Percentiles rank a stretch among this genome's conserved stretches.
Conservation (phyloP, 1,284 basidiomycete species). For the Ceratobasidium sp. region DNA sequence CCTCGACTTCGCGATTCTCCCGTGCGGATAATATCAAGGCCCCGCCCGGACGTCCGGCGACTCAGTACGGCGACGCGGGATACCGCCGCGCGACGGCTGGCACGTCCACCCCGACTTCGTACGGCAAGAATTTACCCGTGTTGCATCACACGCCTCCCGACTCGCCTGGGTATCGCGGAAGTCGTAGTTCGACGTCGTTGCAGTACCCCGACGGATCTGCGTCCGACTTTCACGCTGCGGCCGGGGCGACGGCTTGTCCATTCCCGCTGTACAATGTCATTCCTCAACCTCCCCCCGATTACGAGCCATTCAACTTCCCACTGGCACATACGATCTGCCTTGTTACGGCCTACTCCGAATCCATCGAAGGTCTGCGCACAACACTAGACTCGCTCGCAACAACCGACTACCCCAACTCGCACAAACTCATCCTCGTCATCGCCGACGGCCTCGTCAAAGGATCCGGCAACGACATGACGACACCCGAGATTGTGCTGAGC, state of each 20-base stretch:
- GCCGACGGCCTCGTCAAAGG: conserved; percentile 99
- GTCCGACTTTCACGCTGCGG: conserved; percentile 31
- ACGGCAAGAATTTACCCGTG: conserved; percentile 29
- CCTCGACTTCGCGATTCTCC: conserved; percentile 86
- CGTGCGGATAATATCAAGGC: conserved; percentile 74
- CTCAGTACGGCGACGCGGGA: conserved; percentile 67
- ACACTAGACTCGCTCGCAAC: conserved; percentile 98
- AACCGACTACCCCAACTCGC: conserved; percentile 98
- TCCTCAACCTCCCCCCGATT: conserved; percentile 89
- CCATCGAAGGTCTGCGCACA: conserved; percentile 93
- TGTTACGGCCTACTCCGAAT: conserved; percentile 98
- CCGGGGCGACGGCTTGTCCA: conserved; percentile 65
- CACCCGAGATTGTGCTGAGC: conserved; percentile 90
- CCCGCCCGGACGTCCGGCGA: conserved; percentile 65
- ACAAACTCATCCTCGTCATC: conserved; percentile 95
- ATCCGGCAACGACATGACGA: conserved; percentile 83
- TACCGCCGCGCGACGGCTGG: conserved; percentile 10
- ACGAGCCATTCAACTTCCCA: conserved; percentile 95
- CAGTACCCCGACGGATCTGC: conserved; percentile 37
- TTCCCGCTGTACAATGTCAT: conserved; percentile 92
- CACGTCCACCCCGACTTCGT: conserved; percentile 20
- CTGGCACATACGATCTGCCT: conserved; percentile 94
- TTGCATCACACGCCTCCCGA: conserved; percentile 72
- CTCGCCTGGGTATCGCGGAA: conserved; percentile 74
- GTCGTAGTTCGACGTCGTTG: conserved; percentile 84